phyloP scores from a whole-genome alignment of 176 grass and related monocot genomes.

The Bonia amplexicaulis region DNA sequence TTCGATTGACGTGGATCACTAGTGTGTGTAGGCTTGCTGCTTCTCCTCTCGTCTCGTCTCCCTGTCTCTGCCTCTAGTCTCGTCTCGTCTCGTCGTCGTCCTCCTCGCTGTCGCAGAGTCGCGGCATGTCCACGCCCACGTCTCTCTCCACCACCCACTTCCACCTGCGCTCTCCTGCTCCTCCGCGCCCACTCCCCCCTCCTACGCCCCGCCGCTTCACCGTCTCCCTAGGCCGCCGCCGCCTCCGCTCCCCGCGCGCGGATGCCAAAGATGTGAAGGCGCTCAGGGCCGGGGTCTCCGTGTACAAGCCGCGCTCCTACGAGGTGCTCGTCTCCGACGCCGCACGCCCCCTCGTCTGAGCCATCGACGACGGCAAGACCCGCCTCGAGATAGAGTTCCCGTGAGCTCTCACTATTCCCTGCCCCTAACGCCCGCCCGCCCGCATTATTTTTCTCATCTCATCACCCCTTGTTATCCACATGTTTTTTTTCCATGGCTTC shows the following conservation, averaged over 20 bases:
- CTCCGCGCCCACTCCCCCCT: neutral
- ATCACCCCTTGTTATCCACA: neutral
- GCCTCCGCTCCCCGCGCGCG: conserved; percentile 11
- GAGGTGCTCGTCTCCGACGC: conserved; percentile 87
- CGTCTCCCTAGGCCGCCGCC: neutral
- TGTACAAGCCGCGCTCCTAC: conserved; percentile 88
- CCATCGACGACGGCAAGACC: conserved; percentile 65
- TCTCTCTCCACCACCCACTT: neutral
- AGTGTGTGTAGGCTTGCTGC: neutral
- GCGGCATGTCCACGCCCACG: conserved; percentile 22
- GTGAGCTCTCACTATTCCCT: neutral
- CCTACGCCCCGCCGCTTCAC: neutral
- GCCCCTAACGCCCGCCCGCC: neutral
- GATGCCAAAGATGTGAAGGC: conserved; percentile 15
- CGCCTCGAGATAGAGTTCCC: conserved; percentile 97
- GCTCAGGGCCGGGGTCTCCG: conserved; percentile 54
- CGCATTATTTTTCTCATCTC: neutral
- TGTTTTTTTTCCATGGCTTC: neutral
- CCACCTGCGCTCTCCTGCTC: neutral
- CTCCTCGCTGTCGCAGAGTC: neutral
- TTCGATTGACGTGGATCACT: neutral
- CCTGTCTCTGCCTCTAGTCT: no score
- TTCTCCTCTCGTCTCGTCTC: neutral
- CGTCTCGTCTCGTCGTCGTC: neutral
- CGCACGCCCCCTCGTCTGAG: conserved; percentile 67